Conservation (phyloP, 805 yeast genomes). For the Kazachstania bromeliacearum region DNA sequence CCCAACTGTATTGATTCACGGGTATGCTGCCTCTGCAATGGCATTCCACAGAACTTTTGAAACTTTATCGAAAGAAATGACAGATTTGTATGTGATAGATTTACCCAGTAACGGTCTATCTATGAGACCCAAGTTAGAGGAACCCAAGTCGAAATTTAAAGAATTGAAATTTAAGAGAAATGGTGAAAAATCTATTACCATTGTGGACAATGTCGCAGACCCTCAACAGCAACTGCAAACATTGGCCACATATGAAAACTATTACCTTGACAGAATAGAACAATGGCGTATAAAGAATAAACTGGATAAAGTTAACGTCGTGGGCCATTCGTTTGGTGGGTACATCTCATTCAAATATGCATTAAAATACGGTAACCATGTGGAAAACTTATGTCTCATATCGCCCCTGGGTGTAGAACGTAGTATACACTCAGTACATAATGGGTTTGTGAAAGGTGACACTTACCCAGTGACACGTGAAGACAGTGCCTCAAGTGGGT, state of each 20-base stretch:
- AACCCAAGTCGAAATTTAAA: not conserved
- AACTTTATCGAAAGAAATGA: constrained; percentile 36
- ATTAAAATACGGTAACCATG: constrained; percentile 43
- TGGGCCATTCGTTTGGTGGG: constrained; percentile 79
- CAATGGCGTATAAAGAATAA: constrained; percentile 47
- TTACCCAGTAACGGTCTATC: constrained; percentile 66
- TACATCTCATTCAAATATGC: constrained; percentile 60
- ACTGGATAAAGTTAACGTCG: constrained; percentile 46
- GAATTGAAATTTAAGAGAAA: constrained; percentile 1
- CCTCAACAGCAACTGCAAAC: constrained; percentile 7
- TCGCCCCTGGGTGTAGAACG: constrained; percentile 79
- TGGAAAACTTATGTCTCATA: constrained; percentile 48
- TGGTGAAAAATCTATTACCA: not conserved
- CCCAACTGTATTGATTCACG: constrained; percentile 62
- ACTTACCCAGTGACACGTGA: constrained; percentile 30
- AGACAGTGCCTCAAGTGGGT: constrained; percentile 33
- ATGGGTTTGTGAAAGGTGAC: constrained; percentile 12
- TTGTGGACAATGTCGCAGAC: not conserved
- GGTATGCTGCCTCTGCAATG: constrained; percentile 88
- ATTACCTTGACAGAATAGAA: constrained; percentile 53
- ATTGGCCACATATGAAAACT: constrained; percentile 37
- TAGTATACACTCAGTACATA: constrained; percentile 47
- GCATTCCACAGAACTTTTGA: constrained; percentile 67
- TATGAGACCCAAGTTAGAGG: constrained; percentile 12
- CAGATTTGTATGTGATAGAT: constrained; percentile 61